Conservation (phyloP, 345 rosid species). For the Citrus trifoliata region DNA sequence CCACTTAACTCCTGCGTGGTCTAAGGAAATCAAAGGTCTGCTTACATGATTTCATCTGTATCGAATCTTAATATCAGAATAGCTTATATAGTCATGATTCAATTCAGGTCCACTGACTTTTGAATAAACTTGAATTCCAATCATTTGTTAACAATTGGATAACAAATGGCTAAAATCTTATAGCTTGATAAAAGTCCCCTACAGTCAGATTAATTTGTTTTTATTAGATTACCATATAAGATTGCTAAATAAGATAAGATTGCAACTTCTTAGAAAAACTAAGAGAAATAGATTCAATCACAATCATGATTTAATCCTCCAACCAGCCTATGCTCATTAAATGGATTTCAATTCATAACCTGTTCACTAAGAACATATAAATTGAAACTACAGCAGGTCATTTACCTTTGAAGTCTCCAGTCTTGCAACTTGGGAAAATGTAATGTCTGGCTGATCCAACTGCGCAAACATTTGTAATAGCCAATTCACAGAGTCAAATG, state of each 20-base stretch:
- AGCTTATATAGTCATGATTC: not conserved
- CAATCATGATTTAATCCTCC: not conserved
- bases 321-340: not conserved
- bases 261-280: not conserved
- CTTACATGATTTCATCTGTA: conserved; percentile 4
- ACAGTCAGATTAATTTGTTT: not conserved
- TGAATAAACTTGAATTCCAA: no score
- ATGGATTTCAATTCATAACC: not conserved
- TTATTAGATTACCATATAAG: not conserved
- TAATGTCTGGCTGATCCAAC: conserved; percentile 63
- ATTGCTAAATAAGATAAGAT: not conserved
- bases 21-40: not conserved
- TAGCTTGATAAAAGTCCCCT: not conserved
- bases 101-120: no score
- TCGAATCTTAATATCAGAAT: not conserved
- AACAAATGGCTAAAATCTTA: not conserved
- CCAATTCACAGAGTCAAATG: conserved; percentile 9
- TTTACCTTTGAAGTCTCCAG: conserved; percentile 53
- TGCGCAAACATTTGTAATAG: conserved; percentile 35
- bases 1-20: not conserved
- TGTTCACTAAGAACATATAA: not conserved
- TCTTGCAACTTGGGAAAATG: conserved; percentile 50
- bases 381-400: not conserved
- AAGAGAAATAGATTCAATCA: not conserved
- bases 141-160: not conserved